phyloP scores from a whole-genome alignment of 2,329 filamentous ascomycete genomes.

The Fusarium xylarioides region DNA sequence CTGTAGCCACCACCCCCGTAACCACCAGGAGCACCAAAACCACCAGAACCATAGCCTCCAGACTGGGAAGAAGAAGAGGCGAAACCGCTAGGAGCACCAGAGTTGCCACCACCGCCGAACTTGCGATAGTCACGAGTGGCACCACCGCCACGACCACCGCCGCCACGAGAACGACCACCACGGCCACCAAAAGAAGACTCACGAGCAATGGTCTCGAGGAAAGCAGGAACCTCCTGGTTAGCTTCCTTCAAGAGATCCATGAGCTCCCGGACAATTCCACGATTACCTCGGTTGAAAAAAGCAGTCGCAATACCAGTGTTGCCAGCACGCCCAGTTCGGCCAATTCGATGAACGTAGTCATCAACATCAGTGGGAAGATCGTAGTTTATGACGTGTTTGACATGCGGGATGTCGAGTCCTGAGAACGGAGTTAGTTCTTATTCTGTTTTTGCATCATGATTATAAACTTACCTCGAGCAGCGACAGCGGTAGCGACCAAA shows the following conservation, averaged over 20 bases:
- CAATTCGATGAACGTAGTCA: conserved; percentile 98
- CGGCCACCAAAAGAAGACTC: conserved; percentile 84
- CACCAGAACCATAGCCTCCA: conserved; percentile 53
- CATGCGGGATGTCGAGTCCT: conserved; percentile 93
- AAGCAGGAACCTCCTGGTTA: conserved; percentile 93
- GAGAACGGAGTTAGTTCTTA: rapidly evolving
- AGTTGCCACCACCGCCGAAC: conserved; percentile 54
- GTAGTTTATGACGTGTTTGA: conserved; percentile 98
- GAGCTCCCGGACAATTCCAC: conserved; percentile 94
- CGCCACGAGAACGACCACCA: conserved; percentile 59
- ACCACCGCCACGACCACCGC: conserved; percentile 73
- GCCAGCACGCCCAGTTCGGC: conserved; percentile 99
- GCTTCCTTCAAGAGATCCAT: conserved; percentile 98
- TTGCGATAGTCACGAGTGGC: conserved; percentile 92
- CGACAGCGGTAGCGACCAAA: conserved; percentile 94
- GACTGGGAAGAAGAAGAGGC: conserved; percentile 35
- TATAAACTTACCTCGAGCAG: conserved; percentile 63
- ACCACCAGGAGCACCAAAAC: conserved; percentile 68
- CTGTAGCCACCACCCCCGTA: conserved; percentile 60
- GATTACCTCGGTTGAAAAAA: conserved; percentile 99
- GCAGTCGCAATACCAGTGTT: conserved; percentile 98
- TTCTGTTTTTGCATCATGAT: background rate
- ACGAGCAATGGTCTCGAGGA: conserved; percentile 96
- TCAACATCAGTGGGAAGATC: conserved; percentile 99
- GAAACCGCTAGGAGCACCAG: too few relatives aligned